phyloP scores from a whole-genome alignment of 176 grass and related monocot species.

The Carex kokanica region DNA sequence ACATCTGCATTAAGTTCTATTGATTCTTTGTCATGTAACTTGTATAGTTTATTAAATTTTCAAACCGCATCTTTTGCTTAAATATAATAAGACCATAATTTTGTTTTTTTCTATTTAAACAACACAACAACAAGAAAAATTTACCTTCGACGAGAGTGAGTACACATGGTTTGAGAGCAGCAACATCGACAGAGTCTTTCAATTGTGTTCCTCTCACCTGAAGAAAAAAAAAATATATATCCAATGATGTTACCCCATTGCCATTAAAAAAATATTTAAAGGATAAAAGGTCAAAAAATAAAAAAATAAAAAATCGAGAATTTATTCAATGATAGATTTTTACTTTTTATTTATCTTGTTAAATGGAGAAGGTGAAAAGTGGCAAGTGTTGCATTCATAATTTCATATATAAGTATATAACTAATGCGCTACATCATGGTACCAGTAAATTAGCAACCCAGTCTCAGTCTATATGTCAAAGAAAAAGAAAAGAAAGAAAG shows the following conservation, averaged over 20 bases:
- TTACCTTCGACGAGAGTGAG: slow-evolving; percentile 78
- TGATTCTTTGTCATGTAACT: too few species aligned
- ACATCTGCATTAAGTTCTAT: too few species aligned
- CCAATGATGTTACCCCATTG: neutral
- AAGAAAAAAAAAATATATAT: slow-evolving; percentile 8
- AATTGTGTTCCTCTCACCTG: slow-evolving; percentile 52
- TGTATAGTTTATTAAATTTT: too few species aligned
- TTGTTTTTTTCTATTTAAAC: too few species aligned
- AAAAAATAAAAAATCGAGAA: neutral
- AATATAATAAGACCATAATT: too few species aligned
- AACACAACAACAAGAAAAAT: neutral
- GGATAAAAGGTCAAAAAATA: neutral
- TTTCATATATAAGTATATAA: neutral
- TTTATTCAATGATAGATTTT: neutral
- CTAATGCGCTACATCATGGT: neutral
- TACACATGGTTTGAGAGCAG: slow-evolving; percentile 65
- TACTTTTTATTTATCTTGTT: neutral
- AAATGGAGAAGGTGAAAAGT: neutral
- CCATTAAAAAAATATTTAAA: neutral
- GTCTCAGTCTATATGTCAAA: neutral
- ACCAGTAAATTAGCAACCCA: neutral
- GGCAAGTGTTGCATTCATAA: neutral
- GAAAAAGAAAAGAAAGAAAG: neutral
- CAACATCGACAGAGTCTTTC: slow-evolving; percentile 65
- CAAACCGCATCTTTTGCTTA: too few species aligned